These are phyloP conservation scores for Verticillium alfalfae DNA, from an alignment of 2,329 filamentous ascomycete genomes.

Conservation along the genomic window DNA sequence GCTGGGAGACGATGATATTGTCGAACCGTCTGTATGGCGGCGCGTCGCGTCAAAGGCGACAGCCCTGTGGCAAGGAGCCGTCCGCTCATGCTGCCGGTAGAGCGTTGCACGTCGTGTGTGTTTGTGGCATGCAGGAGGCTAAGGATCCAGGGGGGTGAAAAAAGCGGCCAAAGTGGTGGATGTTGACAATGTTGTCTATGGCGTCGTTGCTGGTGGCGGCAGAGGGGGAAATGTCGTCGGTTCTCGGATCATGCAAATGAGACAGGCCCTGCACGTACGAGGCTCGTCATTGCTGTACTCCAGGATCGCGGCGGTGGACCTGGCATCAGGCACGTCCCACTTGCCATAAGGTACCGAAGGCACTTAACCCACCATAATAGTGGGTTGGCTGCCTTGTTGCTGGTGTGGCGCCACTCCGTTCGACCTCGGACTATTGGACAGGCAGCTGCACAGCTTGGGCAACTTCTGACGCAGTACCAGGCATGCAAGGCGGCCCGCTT, in stretches of 20 bases:
- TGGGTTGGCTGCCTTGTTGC: background rate
- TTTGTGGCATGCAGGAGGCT: background rate
- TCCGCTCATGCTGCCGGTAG: constrained; percentile 54
- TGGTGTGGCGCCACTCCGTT: background rate
- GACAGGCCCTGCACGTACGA: background rate
- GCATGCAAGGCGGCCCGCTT: too few species aligned
- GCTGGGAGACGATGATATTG: constrained; percentile 63
- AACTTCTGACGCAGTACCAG: background rate
- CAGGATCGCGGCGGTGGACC: background rate
- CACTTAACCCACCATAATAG: background rate
- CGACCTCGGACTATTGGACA: background rate
- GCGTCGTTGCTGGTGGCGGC: background rate
- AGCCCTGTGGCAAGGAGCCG: constrained; percentile 72
- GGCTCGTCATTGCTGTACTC: background rate
- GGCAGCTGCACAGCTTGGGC: too few species aligned
- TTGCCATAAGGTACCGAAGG: background rate
- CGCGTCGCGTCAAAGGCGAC: constrained; percentile 60
- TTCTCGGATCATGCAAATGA: background rate
- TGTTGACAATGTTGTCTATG: background rate
- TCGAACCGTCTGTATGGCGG: constrained; percentile 48
- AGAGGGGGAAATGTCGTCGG: background rate
- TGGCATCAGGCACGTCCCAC: background rate
- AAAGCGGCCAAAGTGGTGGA: background rate
- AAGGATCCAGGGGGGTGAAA: background rate
- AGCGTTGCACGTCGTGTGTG: background rate